These are phyloP conservation scores for Phytophthora constricta DNA, from an alignment of 352 stramenopile species.

Conservation along the genomic window DNA sequence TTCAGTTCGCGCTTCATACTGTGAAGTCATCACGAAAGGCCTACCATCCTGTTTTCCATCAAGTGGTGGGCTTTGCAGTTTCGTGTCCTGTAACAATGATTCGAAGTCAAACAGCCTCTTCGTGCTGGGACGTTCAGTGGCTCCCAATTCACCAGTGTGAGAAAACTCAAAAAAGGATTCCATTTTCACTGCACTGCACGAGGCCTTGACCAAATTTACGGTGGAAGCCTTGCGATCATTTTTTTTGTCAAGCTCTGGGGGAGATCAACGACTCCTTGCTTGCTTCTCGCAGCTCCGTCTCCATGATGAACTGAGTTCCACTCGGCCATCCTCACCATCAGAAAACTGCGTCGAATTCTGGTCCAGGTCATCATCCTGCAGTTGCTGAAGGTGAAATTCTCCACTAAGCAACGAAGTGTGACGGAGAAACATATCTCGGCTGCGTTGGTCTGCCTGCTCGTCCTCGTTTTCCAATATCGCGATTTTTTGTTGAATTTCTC, in stretches of 20 bases:
- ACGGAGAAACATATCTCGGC: constrained; percentile 47
- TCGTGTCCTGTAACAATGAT: constrained; percentile 43
- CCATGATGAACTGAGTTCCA: constrained; percentile 33
- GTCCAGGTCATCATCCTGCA: constrained; percentile 18
- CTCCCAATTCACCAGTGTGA: neutral
- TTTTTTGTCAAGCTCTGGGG: neutral
- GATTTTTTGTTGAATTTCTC: constrained; percentile 58
- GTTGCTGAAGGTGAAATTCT: constrained; percentile 39
- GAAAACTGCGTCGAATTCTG: constrained; percentile 7
- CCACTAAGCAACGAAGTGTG: constrained; percentile 46
- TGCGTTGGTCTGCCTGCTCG: constrained; percentile 35
- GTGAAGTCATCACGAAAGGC: neutral
- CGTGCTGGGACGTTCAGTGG: neutral
- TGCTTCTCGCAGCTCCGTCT: constrained; percentile 17
- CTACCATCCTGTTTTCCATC: neutral
- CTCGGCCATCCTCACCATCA: constrained; percentile 19
- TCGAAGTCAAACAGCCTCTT: constrained; percentile 62
- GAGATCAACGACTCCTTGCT: neutral
- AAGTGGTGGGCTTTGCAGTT: neutral
- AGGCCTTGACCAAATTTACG: neutral
- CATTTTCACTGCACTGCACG: neutral
- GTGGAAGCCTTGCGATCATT: neutral
- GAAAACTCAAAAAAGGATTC: constrained; percentile 45
- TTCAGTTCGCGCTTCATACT: constrained; percentile 4
- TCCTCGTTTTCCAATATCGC: constrained; percentile 50